phyloP scores from a whole-genome alignment of 257 asterid species.

The Salvia splendens region DNA sequence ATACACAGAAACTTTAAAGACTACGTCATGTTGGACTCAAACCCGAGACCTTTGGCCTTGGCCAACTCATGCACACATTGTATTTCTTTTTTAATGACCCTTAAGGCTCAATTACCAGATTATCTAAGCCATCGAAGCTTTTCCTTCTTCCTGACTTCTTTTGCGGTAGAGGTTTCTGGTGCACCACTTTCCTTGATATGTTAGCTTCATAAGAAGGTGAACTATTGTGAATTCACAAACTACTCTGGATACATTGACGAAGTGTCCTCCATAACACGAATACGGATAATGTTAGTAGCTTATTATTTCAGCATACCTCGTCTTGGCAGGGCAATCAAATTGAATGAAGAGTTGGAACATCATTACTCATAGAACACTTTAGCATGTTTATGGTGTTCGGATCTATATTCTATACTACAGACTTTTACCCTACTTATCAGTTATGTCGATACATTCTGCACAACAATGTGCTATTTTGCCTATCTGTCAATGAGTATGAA shows the following conservation, averaged over 20 bases:
- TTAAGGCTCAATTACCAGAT: background rate
- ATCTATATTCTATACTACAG: background rate
- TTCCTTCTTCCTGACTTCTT: background rate
- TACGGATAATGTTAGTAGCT: background rate
- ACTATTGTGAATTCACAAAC: background rate
- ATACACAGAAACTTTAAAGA: too few species aligned
- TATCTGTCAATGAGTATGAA: background rate
- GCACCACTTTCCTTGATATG: conserved; percentile 4
- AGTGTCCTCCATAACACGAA: background rate
- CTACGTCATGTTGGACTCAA: too few species aligned
- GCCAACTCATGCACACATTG: too few species aligned
- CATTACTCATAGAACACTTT: background rate
- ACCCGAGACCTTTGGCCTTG: too few species aligned
- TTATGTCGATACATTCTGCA: background rate
- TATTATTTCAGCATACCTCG: background rate
- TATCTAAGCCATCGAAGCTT: background rate
- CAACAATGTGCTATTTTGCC: background rate
- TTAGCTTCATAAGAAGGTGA: background rate
- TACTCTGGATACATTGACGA: background rate
- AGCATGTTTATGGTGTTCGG: conserved; percentile 1
- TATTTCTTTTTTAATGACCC: background rate
- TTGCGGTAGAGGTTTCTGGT: conserved; percentile 7
- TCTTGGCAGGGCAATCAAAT: background rate
- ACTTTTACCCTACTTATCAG: background rate
- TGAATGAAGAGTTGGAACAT: conserved; percentile 1